Evolutionary conservation across 345 rosid genomes (phyloP).

Genomic region (Lepidium sativum): DNA sequence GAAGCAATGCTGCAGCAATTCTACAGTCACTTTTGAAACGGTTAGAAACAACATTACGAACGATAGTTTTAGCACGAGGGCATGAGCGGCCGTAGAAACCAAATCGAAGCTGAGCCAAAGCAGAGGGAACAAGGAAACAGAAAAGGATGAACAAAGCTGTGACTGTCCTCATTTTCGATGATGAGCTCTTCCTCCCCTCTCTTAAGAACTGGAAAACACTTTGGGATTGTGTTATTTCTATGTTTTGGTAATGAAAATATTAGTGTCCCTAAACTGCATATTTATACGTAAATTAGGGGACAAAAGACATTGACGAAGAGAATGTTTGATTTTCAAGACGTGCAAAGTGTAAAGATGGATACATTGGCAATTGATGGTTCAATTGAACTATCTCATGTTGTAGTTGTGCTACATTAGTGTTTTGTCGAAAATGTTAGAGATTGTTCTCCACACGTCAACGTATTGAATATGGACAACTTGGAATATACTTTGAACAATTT

Average conservation of each 20-base stretch:
- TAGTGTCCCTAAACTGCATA: not conserved
- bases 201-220: too few relatives aligned
- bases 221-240: not conserved
- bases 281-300: constrained; percentile 16
- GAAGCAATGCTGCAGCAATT: constrained; percentile 59
- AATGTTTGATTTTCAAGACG: not conserved
- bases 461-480: constrained; percentile 4
- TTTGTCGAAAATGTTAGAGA: not conserved
- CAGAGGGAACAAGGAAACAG: constrained; percentile 21
- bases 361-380: not conserved
- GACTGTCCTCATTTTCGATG: constrained; percentile 1
- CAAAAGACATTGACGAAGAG: too few relatives aligned
- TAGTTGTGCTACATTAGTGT: not conserved
- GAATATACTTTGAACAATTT: not conserved
- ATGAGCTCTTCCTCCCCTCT: not conserved
- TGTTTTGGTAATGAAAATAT: constrained; percentile 3
- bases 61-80: constrained; percentile 53
- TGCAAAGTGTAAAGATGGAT: not conserved
- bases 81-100: constrained; percentile 52
- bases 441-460: constrained; percentile 12
- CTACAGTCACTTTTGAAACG: constrained; percentile 35
- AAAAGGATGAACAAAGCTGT: constrained; percentile 21
- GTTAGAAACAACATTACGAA: constrained; percentile 30
- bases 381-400: not conserved
- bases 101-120: constrained; percentile 37